Percentiles rank a stretch among this genome's conserved stretches.
These are phyloP conservation scores for Eustoma russellianum DNA, from an alignment of 257 asterid species.

Conservation along the genomic window DNA sequence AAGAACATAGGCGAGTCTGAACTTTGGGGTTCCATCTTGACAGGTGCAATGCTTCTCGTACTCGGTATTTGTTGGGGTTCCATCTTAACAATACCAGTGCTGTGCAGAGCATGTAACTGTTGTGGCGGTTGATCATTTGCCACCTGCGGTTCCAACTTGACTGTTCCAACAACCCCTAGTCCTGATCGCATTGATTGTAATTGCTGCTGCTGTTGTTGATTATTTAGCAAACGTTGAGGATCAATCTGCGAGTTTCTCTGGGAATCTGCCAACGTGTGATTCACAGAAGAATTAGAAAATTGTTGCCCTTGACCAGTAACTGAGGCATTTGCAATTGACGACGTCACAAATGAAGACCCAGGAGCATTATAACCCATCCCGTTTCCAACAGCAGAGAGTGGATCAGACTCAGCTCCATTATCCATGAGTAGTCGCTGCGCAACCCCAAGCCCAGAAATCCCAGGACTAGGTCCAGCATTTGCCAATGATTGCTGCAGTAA, in stretches of 20 bases:
- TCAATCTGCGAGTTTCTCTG: conserved; percentile 60
- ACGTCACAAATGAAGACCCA: conserved; percentile 38
- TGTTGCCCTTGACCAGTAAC: conserved; percentile 71
- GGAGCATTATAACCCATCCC: conserved; percentile 55
- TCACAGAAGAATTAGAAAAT: conserved; percentile 40
- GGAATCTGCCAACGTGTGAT: conserved; percentile 55
- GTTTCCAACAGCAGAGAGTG: conserved; percentile 48
- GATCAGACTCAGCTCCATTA: conserved; percentile 59
- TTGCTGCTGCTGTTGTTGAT: conserved; percentile 48
- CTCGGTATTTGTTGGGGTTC: conserved; percentile 62
- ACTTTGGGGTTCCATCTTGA: conserved; percentile 72
- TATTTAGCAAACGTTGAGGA: conserved; percentile 42
- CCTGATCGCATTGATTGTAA: conserved; percentile 62
- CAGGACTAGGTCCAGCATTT: conserved; percentile 53
- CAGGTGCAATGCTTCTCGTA: conserved; percentile 54
- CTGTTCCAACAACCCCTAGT: conserved; percentile 49
- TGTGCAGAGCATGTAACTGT: conserved; percentile 55
- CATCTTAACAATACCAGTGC: conserved; percentile 49
- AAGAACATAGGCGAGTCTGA: conserved; percentile 66
- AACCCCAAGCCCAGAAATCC: conserved; percentile 51
- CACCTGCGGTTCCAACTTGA: conserved; percentile 61
- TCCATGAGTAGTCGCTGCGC: conserved; percentile 52
- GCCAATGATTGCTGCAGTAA: conserved; percentile 68
- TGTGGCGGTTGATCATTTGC: conserved; percentile 53
- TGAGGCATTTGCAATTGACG: conserved; percentile 40